These are phyloP conservation scores for Ailanthus altissimus DNA, from an alignment of 345 rosid species.

Conservation along the genomic window DNA sequence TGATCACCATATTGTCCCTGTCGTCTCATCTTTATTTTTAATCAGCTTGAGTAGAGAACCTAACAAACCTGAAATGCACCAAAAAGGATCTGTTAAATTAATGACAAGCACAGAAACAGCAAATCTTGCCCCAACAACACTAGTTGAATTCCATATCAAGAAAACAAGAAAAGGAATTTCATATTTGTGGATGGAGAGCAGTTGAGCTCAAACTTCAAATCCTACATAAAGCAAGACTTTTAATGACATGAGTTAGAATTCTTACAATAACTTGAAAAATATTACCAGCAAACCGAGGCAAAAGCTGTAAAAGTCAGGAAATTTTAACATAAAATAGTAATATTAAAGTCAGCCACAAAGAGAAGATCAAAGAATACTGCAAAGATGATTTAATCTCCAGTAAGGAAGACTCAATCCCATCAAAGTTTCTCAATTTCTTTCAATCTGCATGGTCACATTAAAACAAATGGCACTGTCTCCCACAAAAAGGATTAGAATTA, in stretches of 20 bases:
- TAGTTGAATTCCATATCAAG: neutral
- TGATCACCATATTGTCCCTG: conserved; percentile 62
- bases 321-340: neutral
- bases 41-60: conserved; percentile 16
- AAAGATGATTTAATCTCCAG: neutral
- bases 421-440: neutral
- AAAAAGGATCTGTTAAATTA: conserved; percentile 14
- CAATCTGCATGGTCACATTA: neutral
- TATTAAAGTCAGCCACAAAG: neutral
- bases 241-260: too few relatives aligned
- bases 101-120: neutral
- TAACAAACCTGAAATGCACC: conserved; percentile 17
- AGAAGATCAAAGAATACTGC: neutral
- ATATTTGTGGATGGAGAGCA: neutral
- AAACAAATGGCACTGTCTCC: neutral
- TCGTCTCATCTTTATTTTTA: conserved; percentile 53
- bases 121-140: neutral
- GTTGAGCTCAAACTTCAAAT: conserved; percentile 11
- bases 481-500: neutral
- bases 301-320: neutral
- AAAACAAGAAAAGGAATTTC: neutral
- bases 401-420: neutral
- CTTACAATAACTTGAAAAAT: neutral
- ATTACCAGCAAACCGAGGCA: neutral
- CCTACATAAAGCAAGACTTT: neutral